Evolutionary conservation across 148 eudicot species (phyloP), one percentile per base, ranked within the genome.

Genomic region (Chenopodium album): DNA sequence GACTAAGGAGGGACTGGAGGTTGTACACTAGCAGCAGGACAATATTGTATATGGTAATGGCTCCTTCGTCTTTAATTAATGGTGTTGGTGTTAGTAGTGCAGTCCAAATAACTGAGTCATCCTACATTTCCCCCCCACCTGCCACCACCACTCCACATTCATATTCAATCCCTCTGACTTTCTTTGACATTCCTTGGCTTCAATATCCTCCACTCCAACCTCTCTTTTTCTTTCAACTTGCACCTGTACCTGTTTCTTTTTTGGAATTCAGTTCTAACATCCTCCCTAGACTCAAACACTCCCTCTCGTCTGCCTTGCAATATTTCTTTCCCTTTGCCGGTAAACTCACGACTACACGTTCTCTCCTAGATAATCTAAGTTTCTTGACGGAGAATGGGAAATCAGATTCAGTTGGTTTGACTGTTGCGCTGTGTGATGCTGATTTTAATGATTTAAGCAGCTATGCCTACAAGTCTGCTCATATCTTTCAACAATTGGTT

Each of bases 181-280:
- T 84, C 71, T 80, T 86, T 65, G 97, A 92, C 85, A 82, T 91
- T 31, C 85, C 88, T 8, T 92, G 90, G 90, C 84, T 91, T 10
- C 75, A 80, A 9, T 85, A 87, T 78, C 84, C 88, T 78, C 90
- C 92, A 3, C 31, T 78, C 31, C 88, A 87, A 22, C 87, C 88
- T 9, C 90, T 92, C 67, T 86, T 91, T 79, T 92, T 92, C 83
- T 92, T 82, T 85, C 86, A 37, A 46, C 77, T 76, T 83, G 84
- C 16, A 11, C 37, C 73, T 44, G 66, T 80, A 44, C 16, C 31
- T 46, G 28, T 9, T 12, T 19, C 66, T 62, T 19, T 17, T 13
- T 16, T 71, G 60, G 72, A 84, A 26, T 90, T 88, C 82, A 37
- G 71, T 23, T 70, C 87, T 26, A 64, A 75, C 31, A 64, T 88